A percentile compares a stretch with the other conserved stretches of the same genome.
phyloP scores from a whole-genome alignment of 2,329 filamentous ascomycete genomes.

The Penicillium fuscoglaucum region DNA sequence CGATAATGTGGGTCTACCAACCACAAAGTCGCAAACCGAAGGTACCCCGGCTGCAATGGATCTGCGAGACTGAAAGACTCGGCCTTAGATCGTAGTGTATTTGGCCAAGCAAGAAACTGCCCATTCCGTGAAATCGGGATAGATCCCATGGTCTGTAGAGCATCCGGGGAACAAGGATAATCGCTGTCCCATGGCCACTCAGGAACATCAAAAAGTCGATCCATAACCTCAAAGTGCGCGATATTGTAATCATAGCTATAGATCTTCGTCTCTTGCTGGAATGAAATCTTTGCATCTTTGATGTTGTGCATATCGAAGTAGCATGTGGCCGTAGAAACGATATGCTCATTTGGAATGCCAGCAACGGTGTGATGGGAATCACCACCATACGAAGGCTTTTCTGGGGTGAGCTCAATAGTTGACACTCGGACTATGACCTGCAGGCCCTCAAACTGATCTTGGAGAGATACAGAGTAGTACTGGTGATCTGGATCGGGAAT shows the following conservation, averaged over 20 bases:
- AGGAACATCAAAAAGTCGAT: slow-evolving; percentile 5
- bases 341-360: slow-evolving; percentile 11
- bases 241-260: slow-evolving; percentile 1
- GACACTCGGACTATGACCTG: slow-evolving; percentile 9
- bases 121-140: slow-evolving; percentile 13
- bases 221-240: neutral
- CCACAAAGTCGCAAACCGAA: slow-evolving; percentile 17
- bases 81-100: slow-evolving; percentile 14
- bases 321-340: slow-evolving; percentile 9
- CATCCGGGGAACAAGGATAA: neutral
- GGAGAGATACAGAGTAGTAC: slow-evolving; percentile 11
- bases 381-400: slow-evolving; percentile 3
- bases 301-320: slow-evolving; percentile 14
- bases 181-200: neutral
- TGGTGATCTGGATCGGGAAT: slow-evolving; percentile 8
- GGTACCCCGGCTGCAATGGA: slow-evolving; percentile 11
- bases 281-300: slow-evolving; percentile 7
- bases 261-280: slow-evolving; percentile 7
- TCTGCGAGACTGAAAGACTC: slow-evolving; percentile 16
- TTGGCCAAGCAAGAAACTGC: slow-evolving; percentile 14
- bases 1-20: slow-evolving; percentile 22
- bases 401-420: slow-evolving; percentile 10
- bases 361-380: slow-evolving; percentile 6
- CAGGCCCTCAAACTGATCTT: slow-evolving; percentile 8
- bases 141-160: slow-evolving; percentile 10